These are phyloP conservation scores for Dendrothele bispora DNA, from an alignment of 768 basidiomycete genomes.

Conservation along the genomic window DNA sequence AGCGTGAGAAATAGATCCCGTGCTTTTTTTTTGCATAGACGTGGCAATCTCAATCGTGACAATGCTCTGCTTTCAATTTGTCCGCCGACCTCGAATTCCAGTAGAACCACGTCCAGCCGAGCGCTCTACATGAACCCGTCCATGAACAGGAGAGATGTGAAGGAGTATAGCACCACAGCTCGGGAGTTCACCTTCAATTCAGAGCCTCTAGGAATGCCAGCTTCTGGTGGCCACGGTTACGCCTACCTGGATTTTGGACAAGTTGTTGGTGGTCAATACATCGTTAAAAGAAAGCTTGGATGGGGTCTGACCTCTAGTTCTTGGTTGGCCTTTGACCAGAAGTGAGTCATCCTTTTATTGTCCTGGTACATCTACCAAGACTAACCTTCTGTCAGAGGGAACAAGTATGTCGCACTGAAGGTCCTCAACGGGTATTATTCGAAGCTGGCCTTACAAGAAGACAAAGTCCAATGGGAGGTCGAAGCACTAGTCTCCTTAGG, in stretches of 20 bases:
- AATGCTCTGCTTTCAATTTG: no score
- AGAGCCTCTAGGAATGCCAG: conserved; percentile 30
- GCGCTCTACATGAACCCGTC: no score
- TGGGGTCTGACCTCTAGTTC: conserved; percentile 30
- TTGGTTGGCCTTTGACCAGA: conserved; percentile 27
- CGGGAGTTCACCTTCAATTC: no score
- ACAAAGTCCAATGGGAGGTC: conserved; percentile 22
- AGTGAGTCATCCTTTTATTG: conserved; percentile 12
- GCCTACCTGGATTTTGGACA: conserved; percentile 24
- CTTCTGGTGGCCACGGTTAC: conserved; percentile 25
- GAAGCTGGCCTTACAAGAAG: conserved; percentile 12
- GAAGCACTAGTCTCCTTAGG: conserved; percentile 1
- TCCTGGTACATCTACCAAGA: neutral
- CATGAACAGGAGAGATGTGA: no score
- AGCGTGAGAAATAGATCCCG: no score
- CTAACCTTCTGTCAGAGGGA: conserved; percentile 12
- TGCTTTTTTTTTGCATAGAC: no score
- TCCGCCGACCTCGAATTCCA: no score
- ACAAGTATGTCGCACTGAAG: conserved; percentile 30
- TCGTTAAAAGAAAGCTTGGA: conserved; percentile 26
- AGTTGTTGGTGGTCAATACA: conserved; percentile 23
- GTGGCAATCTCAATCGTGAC: no score
- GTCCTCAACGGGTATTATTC: conserved; percentile 26
- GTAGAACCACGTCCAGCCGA: no score
- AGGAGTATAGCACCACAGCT: no score